phyloP scores from a whole-genome alignment of 768 basidiomycete species.

The Scleroderma citrinum region DNA sequence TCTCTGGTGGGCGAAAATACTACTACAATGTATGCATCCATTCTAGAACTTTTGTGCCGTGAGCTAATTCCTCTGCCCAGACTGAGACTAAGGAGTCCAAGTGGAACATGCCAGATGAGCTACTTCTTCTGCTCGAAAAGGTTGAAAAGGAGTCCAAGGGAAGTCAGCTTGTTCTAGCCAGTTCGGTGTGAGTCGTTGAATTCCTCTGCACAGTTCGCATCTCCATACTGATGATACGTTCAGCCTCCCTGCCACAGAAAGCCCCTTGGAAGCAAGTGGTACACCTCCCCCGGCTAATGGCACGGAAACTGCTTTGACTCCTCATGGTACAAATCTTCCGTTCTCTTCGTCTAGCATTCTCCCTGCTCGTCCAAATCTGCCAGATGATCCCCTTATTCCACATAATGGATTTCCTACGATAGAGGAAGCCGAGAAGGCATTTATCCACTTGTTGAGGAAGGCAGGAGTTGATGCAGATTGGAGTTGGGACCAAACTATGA shows the following conservation, averaged over 20 bases:
- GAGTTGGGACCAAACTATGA: constrained; percentile 99
- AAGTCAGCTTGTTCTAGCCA: constrained; percentile 32
- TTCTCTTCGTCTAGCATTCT: constrained; percentile 54
- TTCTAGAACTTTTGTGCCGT: not conserved
- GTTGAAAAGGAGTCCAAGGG: constrained; percentile 68
- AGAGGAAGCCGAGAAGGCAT: constrained; percentile 92
- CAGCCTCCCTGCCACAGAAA: constrained; percentile 28
- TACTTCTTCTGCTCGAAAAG: constrained; percentile 76
- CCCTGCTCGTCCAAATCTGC: constrained; percentile 72
- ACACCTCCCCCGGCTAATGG: constrained; percentile 47
- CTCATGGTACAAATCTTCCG: constrained; percentile 54
- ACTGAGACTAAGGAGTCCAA: constrained; percentile 88
- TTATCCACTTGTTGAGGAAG: constrained; percentile 82
- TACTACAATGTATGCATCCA: constrained; percentile 67
- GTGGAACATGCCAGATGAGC: constrained; percentile 97
- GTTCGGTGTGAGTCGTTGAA: constrained; percentile 16
- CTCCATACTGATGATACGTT: constrained; percentile 9
- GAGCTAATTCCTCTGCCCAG: constrained; percentile 32
- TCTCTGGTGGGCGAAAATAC: constrained; percentile 85
- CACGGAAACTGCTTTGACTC: constrained; percentile 37
- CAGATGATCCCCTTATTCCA: constrained; percentile 84
- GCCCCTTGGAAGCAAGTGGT: constrained; percentile 39
- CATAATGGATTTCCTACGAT: constrained; percentile 82
- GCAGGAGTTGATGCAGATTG: constrained; percentile 87
- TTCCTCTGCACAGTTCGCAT: not conserved